Base-by-base conservation (phyloP, 345 rosid species). In the Streptanthus diversifolius region DNA sequence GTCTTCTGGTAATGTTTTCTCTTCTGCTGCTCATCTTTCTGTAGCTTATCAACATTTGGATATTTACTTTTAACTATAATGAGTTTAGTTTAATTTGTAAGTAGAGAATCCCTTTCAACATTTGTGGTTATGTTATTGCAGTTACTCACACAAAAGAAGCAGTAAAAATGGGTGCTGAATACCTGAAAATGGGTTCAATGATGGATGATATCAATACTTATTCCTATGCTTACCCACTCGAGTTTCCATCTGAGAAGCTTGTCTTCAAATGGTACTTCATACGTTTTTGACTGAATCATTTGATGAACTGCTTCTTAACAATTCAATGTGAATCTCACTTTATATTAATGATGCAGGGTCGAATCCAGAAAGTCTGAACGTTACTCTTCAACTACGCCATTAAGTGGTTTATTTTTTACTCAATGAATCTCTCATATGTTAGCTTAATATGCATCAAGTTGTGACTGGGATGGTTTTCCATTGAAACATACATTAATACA, bases 351-450 rank as follows among this genome's bases (percentile, higher is more conserved):
- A 59, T 81, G 47, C 75, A 93, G 97, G 97, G 97, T 86, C 65
- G 95, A 88, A 85, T 92, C 98, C 66, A 87, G 98, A 76, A 92
- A 88, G 84, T 96, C 98, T 2, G 98, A 92, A 62, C 92, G 98
- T 29, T 93, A 93, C 72, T 93, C 98, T 25, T 89, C 98, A 39
- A 97, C 97, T 17, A 92, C 98, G 22, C 97, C 97, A 65, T 77
- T 93, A 84, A 88, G 87, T 74, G 52, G 56, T 32, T 65, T 35
- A n/a, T 67, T 37, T 52, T 45, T 13, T 21, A 3, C 33, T 66
- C 30, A 47, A 19, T 59, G 21, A 1, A 10, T 54, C 1, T 49
- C 21, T 40, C 21, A 51, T n/a, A n/a, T n/a, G n/a, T n/a, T n/a
- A n/a, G n/a, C n/a, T n/a, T n/a, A n/a, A n/a, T n/a, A n/a, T n/a